These are phyloP conservation scores for Truncatella angustata DNA, from an alignment of 2,329 filamentous ascomycete genomes.

Conservation along the genomic window DNA sequence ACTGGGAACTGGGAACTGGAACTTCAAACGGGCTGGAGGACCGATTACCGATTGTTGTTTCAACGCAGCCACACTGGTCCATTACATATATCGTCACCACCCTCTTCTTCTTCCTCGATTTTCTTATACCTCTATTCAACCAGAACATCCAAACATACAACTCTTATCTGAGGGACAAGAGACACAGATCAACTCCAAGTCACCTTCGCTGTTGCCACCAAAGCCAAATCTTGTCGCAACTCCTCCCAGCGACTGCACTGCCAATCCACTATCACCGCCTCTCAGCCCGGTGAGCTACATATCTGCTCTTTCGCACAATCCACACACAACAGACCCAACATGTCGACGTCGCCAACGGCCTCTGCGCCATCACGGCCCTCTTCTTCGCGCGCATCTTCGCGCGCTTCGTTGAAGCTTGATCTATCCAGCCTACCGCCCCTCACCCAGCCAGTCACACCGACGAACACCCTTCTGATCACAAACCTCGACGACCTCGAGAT, in stretches of 20 bases:
- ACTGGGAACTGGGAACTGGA: no score
- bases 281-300: neutral
- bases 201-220: neutral
- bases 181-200: neutral
- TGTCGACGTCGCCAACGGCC: conserved; percentile 22
- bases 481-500: conserved; percentile 72
- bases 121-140: no score
- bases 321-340: conserved; percentile 1
- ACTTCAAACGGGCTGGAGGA: neutral
- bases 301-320: neutral
- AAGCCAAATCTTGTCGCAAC: neutral
- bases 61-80: conserved; percentile 11
- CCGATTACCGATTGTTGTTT: conserved; percentile 5
- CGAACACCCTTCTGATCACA: conserved; percentile 83
- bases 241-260: neutral
- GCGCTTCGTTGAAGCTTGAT: conserved; percentile 65
- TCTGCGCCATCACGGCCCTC: conserved; percentile 29
- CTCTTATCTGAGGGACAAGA: no score
- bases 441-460: conserved; percentile 68
- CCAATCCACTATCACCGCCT: neutral
- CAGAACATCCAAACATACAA: no score
- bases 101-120: neutral
- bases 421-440: conserved; percentile 70
- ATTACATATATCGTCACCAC: conserved; percentile 10
- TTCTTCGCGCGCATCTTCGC: conserved; percentile 37